phyloP scores from a whole-genome alignment of 2,329 filamentous ascomycete genomes.

The Ophiostoma perfectum region DNA sequence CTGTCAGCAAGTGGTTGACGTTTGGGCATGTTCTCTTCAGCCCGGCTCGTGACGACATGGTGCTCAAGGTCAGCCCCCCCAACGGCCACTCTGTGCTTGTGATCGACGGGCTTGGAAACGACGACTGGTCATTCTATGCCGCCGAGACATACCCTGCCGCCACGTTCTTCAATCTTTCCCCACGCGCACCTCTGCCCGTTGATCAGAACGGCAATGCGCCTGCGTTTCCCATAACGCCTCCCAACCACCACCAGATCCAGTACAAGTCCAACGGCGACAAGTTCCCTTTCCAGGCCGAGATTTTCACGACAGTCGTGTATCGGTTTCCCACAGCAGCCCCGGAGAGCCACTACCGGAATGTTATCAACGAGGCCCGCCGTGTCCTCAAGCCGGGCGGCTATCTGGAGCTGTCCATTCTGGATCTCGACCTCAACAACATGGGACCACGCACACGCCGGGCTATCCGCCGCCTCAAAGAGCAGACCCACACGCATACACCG shows the following conservation, averaged over 20 bases:
- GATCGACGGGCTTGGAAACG: constrained; percentile 78
- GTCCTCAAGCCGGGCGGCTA: constrained; percentile 73
- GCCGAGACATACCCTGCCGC: constrained; percentile 71
- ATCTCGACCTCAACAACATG: constrained; percentile 79
- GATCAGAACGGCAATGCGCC: constrained; percentile 31
- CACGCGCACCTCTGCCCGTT: constrained; percentile 47
- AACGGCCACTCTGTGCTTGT: constrained; percentile 65
- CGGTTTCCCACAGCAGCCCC: constrained; percentile 68
- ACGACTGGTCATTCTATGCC: constrained; percentile 83
- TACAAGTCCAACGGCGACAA: constrained; percentile 57
- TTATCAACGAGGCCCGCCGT: constrained; percentile 69
- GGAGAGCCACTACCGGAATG: constrained; percentile 62
- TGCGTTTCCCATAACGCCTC: constrained; percentile 39
- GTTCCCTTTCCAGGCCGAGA: constrained; percentile 70
- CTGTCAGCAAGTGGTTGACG: constrained; percentile 81
- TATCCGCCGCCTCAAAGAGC: constrained; percentile 65
- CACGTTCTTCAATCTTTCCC: constrained; percentile 70
- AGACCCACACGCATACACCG: constrained; percentile 56
- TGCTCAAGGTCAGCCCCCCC: constrained; percentile 42
- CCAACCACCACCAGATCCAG: constrained; percentile 71
- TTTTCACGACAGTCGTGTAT: constrained; percentile 70
- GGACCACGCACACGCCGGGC: constrained; percentile 63
- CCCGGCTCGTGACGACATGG: constrained; percentile 66
- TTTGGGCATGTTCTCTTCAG: constrained; percentile 81
- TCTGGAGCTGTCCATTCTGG: constrained; percentile 72